Conservation (phyloP, 306 rosid species). For the Chamaecrista fasciculata region DNA sequence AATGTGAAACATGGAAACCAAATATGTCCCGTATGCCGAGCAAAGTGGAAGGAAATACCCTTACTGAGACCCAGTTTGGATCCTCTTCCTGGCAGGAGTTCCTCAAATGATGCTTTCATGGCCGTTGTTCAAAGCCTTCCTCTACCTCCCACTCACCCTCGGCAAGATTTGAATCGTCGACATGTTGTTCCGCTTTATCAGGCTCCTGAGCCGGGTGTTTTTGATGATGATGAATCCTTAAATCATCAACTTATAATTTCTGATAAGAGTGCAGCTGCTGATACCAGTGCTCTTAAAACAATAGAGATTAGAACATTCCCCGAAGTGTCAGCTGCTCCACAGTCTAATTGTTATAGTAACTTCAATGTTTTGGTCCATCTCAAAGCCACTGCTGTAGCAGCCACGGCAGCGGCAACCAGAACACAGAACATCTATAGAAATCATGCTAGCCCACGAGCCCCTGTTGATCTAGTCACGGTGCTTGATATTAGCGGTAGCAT, state of each 20-base stretch:
- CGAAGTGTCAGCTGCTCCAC: conserved; percentile 64
- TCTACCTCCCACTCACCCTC: conserved; percentile 72
- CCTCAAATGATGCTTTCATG: conserved; percentile 76
- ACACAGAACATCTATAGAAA: conserved; percentile 42
- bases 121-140: conserved; percentile 77
- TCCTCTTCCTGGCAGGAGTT: conserved; percentile 50
- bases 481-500: conserved; percentile 96
- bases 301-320: conserved; percentile 73
- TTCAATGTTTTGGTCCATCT: conserved; percentile 81
- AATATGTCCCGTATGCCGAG: conserved; percentile 93
- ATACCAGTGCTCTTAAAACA: conserved; percentile 38
- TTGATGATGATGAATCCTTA: conserved; percentile 81
- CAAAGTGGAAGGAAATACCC: conserved; percentile 97
- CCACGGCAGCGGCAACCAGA: conserved; percentile 44
- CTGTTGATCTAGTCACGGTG: conserved; percentile 95
- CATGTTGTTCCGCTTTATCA: conserved; percentile 76
- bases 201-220: conserved; percentile 77
- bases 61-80: conserved; percentile 59
- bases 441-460: conserved; percentile 64
- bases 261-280: conserved; percentile 38
- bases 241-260: conserved; percentile 47
- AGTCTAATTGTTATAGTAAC: conserved; percentile 47
- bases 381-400: conserved; percentile 69
- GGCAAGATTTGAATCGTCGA: conserved; percentile 62
- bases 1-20: conserved; percentile 90